Base-by-base conservation (phyloP, 2,329 filamentous ascomycete genomes). In the Pseudopyrenochaeta lycopersici region DNA sequence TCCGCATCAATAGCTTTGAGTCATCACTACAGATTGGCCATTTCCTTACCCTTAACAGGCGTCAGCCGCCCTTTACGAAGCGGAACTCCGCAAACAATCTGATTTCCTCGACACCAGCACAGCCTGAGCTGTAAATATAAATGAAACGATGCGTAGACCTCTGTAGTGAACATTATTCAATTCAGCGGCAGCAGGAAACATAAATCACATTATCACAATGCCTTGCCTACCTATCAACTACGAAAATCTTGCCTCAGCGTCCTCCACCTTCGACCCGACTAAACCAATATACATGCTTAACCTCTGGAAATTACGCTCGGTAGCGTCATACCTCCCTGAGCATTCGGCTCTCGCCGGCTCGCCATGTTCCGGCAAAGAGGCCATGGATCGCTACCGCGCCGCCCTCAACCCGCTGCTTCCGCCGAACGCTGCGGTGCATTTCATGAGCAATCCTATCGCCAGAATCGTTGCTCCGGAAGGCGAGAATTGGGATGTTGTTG, bases 231-330 rank as follows among this genome's bases (percentile, higher is more conserved):
- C 39, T 3, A 41, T 41, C 20, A 41, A 30, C 39, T n/a, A 27
- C 21, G 39, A 41, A 10, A 41, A 41, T 12, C 39, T 41, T 21
- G 39, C 20, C 10, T 27, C 20, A 4, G 39, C 20, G 10, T 41
- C 39, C 14, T 15, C 39, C 39, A 41, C 46, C 12, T 46, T 54
- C 47, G 46, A 56, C 30, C 49, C 45, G 6, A 39, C 29, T 7
- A 60, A 54, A 45, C 61, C 61, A 48, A 50, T 66, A 38, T 63
- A 44, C 46, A 62, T 64, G 54, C 59, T 66, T 33, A 63, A 66
- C 32, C 56, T 64, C 41, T 61, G 50, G 51, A 54, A 49, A 10
- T 62, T 48, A 45, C 36, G 40, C 2, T 5, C 21, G 10, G 49
- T 32, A 3, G 58, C 61, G 2, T 5, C 32, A 11, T 64, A 63